Evolutionary conservation across 2,329 filamentous ascomycete species (phyloP).

Genomic region (Fusarium guadeloupense): DNA sequence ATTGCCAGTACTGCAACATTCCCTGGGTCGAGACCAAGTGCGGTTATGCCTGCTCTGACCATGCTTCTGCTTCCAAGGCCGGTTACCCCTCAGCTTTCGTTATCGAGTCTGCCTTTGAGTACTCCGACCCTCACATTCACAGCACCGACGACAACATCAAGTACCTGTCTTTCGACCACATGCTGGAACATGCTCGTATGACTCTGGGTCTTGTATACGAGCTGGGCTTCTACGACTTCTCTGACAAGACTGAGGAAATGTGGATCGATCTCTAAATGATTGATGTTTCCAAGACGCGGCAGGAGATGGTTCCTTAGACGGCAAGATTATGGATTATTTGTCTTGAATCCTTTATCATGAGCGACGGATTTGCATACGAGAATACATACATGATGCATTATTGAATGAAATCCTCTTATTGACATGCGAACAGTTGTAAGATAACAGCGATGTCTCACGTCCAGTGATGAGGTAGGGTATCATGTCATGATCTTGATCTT

Average conservation of each 20-base stretch:
- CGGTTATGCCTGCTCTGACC: constrained; percentile 84
- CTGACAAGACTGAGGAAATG: constrained; percentile 48
- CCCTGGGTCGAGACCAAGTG: constrained; percentile 89
- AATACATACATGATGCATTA: constrained; percentile 1
- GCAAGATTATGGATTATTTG: background rate
- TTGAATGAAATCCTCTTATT: constrained; percentile 1
- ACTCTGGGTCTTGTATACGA: constrained; percentile 86
- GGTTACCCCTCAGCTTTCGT: constrained; percentile 81
- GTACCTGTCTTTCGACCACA: constrained; percentile 83
- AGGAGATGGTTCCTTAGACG: background rate
- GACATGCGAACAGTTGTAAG: background rate
- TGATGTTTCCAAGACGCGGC: background rate
- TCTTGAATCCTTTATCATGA: constrained; percentile 5
- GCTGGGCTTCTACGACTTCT: constrained; percentile 79
- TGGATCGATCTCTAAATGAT: constrained; percentile 50
- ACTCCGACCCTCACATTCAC: constrained; percentile 75
- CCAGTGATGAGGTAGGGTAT: background rate
- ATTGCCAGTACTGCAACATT: constrained; percentile 81
- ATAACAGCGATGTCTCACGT: background rate
- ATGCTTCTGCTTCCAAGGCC: constrained; percentile 76
- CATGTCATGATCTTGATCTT: constrained; percentile 9
- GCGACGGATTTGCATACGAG: constrained; percentile 29
- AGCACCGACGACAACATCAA: constrained; percentile 75
- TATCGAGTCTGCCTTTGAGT: constrained; percentile 76
- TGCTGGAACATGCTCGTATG: constrained; percentile 89